Base-by-base conservation (phyloP, 345 rosid genomes). In the Garcia nutans region DNA sequence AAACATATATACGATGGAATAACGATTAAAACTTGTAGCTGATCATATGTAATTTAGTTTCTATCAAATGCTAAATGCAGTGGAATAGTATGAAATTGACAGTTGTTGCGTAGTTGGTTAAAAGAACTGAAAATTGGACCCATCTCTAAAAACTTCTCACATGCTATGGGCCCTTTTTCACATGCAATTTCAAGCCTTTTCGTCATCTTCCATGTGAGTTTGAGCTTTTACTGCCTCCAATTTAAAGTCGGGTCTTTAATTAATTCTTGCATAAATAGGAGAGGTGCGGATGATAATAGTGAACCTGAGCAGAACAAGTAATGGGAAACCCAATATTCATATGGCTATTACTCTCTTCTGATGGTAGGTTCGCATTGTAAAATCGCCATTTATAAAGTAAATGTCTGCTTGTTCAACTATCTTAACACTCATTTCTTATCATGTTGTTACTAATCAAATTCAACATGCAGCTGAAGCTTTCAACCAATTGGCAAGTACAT, bases 111-210 rank as follows among this genome's bases (percentile, higher is more conserved):
- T 13, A 57, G 42, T 57, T 57, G 76, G 52, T 26, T 59, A 5
- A 23, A 23, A 33, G 33, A 56, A 65, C 44, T 65, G 16, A 67
- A 67, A 45, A 62, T 56, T 7, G 78, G 80, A 24, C 75, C 77
- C 70, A 54, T 60, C 23, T 2, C 19, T 74, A 16, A n/a, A 31
- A 23, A 63, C 75, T 62, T 55, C 62, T 77, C 83, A 72, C 83
- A 74, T 78, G 77, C 64, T 44, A 26, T 31, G 85, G 84, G 80
- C 74, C 72, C 73, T 20, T 24, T 17, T 24, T 75, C 86, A 78
- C 83, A 77, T 76, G 88, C 76, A 66, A 44, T 47, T 50, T 10
- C 55, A 17, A 8, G 58, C 58, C 17, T 26, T 54, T 56, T 72
- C 15, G 17, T 65, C 37, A 55, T 42, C 65, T 28, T 70, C 78